Conservation (phyloP, 805 yeast species). For the Schizosaccharomyces cryophilus region DNA sequence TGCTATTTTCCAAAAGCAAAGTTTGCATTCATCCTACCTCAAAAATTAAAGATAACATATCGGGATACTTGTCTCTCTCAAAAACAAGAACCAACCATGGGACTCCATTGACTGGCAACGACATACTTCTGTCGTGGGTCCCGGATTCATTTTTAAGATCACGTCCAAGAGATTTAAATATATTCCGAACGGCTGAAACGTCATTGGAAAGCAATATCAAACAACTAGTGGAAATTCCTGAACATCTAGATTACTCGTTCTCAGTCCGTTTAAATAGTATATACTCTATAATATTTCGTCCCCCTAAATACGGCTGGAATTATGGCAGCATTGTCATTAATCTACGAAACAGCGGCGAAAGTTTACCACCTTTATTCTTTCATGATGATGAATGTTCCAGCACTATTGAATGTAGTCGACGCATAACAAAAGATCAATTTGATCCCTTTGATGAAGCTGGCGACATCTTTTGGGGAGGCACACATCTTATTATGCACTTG, state of each 20-base stretch:
- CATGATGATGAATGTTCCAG: slow-evolving; percentile 76
- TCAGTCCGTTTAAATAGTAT: slow-evolving; percentile 32
- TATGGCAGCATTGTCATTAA: slow-evolving; percentile 63
- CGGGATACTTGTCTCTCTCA: slow-evolving; percentile 51
- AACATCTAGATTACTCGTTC: slow-evolving; percentile 28
- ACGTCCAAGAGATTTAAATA: slow-evolving; percentile 9
- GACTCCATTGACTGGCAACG: slow-evolving; percentile 19
- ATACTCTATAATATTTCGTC: slow-evolving; percentile 60
- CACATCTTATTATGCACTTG: slow-evolving; percentile 37
- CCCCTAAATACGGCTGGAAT: slow-evolving; percentile 78
- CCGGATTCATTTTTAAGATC: slow-evolving; percentile 16
- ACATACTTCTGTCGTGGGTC: slow-evolving; percentile 39
- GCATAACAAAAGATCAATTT: slow-evolving; percentile 32
- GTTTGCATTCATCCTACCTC: slow-evolving; percentile 68
- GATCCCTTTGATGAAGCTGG: slow-evolving; percentile 37
- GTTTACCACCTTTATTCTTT: slow-evolving; percentile 66
- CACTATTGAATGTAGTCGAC: slow-evolving; percentile 34
- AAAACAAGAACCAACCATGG: slow-evolving; percentile 23
- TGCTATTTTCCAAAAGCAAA: slow-evolving; percentile 13
- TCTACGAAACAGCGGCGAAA: slow-evolving; percentile 33
- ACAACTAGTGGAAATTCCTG: slow-evolving; percentile 5
- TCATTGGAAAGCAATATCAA: slow-evolving; percentile 24
- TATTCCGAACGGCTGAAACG: slow-evolving; percentile 24
- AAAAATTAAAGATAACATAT: slow-evolving; percentile 39
- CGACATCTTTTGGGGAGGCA: slow-evolving; percentile 76